These are phyloP conservation scores for Arthroderma sp. DNA, from an alignment of 2,329 filamentous ascomycete genomes.

Conservation along the genomic window DNA sequence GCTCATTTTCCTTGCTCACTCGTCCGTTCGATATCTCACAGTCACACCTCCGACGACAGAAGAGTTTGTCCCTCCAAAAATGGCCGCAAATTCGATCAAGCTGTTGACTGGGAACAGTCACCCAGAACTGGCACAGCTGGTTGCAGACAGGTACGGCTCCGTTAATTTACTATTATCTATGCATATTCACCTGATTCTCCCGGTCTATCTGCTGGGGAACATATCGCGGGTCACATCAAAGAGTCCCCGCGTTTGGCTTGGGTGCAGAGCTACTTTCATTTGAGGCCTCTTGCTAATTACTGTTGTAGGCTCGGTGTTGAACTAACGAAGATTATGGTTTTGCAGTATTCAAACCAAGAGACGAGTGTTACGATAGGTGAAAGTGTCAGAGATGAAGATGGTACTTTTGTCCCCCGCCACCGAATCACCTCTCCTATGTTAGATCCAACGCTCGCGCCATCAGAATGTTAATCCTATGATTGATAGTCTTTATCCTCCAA, in stretches of 20 bases:
- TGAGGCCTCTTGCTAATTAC: too few species aligned
- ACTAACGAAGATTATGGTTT: conserved; percentile 54
- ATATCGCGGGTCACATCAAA: too few species aligned
- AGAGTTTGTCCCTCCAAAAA: conserved; percentile 18
- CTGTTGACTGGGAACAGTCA: conserved; percentile 64
- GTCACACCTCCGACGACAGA: too few species aligned
- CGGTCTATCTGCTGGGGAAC: neutral
- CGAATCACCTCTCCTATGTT: conserved; percentile 8
- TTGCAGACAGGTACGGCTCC: conserved; percentile 48
- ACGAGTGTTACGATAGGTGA: conserved; percentile 76
- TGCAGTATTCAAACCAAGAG: conserved; percentile 53
- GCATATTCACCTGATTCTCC: neutral
- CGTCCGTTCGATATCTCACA: too few species aligned
- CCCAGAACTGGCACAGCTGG: conserved; percentile 55
- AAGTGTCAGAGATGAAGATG: conserved; percentile 91
- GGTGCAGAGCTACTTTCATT: too few species aligned
- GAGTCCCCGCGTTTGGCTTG: too few species aligned
- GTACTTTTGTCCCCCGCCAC: conserved; percentile 29
- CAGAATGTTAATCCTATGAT: neutral
- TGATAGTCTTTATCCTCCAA: conserved; percentile 83
- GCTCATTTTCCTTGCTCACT: too few species aligned
- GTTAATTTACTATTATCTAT: conserved; percentile 2
- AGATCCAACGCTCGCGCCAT: neutral
- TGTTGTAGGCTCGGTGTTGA: conserved; percentile 47
- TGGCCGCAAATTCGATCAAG: conserved; percentile 64